Percentiles rank a stretch among this genome's conserved stretches.
phyloP scores from a whole-genome alignment of 257 asterid genomes.

The Rubia yunnanensis region DNA sequence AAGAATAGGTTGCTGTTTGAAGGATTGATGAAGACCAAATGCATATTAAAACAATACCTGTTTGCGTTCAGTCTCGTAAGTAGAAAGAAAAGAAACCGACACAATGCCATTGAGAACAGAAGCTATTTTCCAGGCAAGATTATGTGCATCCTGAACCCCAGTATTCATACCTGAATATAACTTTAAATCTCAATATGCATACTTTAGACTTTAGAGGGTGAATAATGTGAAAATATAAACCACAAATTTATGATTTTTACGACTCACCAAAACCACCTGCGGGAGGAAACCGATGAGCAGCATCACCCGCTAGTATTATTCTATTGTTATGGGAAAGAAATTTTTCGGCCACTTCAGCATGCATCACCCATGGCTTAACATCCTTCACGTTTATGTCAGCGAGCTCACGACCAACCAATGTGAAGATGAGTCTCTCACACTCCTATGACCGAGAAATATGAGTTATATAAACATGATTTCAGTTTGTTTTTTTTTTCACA shows the following conservation, averaged over 20 bases:
- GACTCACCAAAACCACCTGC: slow-evolving; percentile 91
- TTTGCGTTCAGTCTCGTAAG: slow-evolving; percentile 82
- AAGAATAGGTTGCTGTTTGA: not conserved
- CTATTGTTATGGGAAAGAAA: slow-evolving; percentile 49
- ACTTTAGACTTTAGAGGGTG: not conserved
- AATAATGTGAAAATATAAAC: not conserved
- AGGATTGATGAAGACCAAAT: not conserved
- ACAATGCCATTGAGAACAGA: slow-evolving; percentile 56
- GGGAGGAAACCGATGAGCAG: slow-evolving; percentile 98
- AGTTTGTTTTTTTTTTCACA: not conserved
- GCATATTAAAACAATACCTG: slow-evolving; percentile 39
- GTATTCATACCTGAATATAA: slow-evolving; percentile 81
- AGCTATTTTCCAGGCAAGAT: slow-evolving; percentile 97
- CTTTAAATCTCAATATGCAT: not conserved
- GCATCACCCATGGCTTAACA: slow-evolving; percentile 98
- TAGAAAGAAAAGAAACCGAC: slow-evolving; percentile 52
- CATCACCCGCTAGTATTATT: slow-evolving; percentile 87
- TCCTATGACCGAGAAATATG: slow-evolving; percentile 37
- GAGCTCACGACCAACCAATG: slow-evolving; percentile 81
- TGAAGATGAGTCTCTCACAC: slow-evolving; percentile 61
- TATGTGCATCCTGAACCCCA: slow-evolving; percentile 96
- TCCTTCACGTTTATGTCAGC: slow-evolving; percentile 66
- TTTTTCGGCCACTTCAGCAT: slow-evolving; percentile 87
- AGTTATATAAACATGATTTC: not conserved
- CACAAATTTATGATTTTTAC: not conserved